Percentiles rank a stretch among this genome's conserved stretches.
Evolutionary conservation across 2,329 filamentous ascomycete genomes (phyloP).

Genomic region (Aspergillus oerlinghausenensis): DNA sequence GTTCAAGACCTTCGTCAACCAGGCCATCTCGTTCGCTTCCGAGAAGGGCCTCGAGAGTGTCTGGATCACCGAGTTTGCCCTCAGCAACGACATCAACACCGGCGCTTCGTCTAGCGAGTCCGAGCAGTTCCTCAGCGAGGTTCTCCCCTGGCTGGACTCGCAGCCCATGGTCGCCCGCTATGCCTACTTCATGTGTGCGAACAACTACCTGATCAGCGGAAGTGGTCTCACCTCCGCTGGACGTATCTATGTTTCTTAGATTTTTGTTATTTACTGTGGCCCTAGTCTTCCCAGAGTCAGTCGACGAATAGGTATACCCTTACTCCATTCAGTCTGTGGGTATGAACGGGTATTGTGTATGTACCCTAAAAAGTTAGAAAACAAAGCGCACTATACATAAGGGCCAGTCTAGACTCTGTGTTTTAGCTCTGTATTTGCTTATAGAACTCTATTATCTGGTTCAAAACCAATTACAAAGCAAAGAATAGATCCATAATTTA

Average conservation of each 20-base stretch:
- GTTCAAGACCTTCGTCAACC: slow-evolving; percentile 36
- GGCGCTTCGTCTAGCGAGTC: slow-evolving; percentile 19
- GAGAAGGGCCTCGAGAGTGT: slow-evolving; percentile 35
- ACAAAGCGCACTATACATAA: not conserved
- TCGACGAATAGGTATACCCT: not conserved
- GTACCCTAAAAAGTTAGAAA: not conserved
- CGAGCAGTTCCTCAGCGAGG: slow-evolving; percentile 34
- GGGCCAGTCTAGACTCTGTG: not conserved
- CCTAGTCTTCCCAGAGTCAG: not conserved
- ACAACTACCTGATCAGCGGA: slow-evolving; percentile 30
- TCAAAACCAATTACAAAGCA: not conserved
- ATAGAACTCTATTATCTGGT: no score
- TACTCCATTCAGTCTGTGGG: not conserved
- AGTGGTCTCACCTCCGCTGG: slow-evolving; percentile 25
- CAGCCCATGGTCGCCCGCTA: slow-evolving; percentile 38
- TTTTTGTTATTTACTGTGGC: no score
- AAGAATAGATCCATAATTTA: not conserved
- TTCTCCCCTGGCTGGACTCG: slow-evolving; percentile 36
- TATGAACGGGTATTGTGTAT: not conserved
- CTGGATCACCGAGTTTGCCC: slow-evolving; percentile 45
- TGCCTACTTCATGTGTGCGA: slow-evolving; percentile 38
- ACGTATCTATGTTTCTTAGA: slow-evolving; percentile 19
- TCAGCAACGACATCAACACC: slow-evolving; percentile 24
- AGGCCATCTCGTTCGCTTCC: slow-evolving; percentile 31
- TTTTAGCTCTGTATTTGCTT: not conserved